Conservation (phyloP, 1,139 yeast genomes). For the Debaryomyces coudertii region DNA sequence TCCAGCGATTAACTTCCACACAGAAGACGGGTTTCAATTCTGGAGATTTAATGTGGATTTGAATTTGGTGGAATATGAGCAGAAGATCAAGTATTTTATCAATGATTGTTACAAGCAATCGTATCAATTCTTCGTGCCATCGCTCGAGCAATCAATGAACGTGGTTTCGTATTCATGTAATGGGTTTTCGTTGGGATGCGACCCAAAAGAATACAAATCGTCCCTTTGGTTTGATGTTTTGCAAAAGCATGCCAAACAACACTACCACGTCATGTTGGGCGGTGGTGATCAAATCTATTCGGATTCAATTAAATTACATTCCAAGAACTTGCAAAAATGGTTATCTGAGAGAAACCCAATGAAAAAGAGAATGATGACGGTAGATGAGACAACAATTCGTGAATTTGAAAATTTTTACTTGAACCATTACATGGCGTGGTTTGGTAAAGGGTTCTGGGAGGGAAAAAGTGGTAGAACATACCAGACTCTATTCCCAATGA, state of each 20-base stretch:
- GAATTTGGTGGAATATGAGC: conserved; percentile 50
- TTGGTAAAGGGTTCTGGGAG: conserved; percentile 83
- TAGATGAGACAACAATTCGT: conserved; percentile 47
- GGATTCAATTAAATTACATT: conserved; percentile 71
- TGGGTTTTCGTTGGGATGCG: conserved; percentile 83
- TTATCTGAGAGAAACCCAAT: conserved; percentile 50
- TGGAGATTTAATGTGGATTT: conserved; percentile 65
- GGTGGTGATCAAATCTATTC: conserved; percentile 97
- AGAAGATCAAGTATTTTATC: conserved; percentile 61
- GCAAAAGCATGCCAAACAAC: conserved; percentile 58
- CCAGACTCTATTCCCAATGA: conserved; percentile 70
- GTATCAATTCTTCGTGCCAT: conserved; percentile 61
- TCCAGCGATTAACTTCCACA: conserved; percentile 43
- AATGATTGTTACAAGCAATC: conserved; percentile 45
- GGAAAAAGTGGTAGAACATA: conserved; percentile 67
- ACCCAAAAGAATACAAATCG: conserved; percentile 66
- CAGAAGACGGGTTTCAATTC: conserved; percentile 56
- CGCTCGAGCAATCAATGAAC: conserved; percentile 67
- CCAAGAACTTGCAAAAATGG: conserved; percentile 65
- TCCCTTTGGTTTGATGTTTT: conserved; percentile 87
- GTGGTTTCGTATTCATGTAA: conserved; percentile 84
- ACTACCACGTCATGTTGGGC: conserved; percentile 93
- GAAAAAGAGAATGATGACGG: conserved; percentile 43
- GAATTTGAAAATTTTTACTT: conserved; percentile 71
- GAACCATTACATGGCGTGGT: conserved; percentile 80